phyloP scores from a whole-genome alignment of 176 grass and related monocot genomes.

The Aegilops bicornis region DNA sequence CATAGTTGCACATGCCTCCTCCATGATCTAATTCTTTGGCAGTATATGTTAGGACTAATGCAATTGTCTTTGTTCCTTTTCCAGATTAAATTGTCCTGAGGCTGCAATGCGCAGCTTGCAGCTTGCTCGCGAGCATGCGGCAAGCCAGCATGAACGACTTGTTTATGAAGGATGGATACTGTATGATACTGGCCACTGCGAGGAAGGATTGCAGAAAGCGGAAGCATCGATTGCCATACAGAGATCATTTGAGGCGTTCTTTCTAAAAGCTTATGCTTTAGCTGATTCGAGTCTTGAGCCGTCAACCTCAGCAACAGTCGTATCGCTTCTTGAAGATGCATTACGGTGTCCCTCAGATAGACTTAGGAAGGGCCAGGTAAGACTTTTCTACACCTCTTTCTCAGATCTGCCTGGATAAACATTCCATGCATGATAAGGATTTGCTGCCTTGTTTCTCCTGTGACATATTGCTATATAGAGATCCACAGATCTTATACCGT shows the following conservation, averaged over 20 bases:
- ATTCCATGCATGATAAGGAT: not conserved
- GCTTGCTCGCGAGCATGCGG: slow-evolving; percentile 10
- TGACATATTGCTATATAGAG: not conserved
- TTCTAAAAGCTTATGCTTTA: slow-evolving; percentile 14
- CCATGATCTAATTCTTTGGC: not conserved
- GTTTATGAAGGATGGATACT: slow-evolving; percentile 20
- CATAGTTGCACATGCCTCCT: slow-evolving; percentile 16
- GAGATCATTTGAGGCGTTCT: not conserved
- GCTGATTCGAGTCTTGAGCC: slow-evolving; percentile 14
- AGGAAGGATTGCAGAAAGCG: slow-evolving; percentile 19
- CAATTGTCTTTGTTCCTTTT: not conserved
- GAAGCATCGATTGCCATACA: slow-evolving; percentile 11
- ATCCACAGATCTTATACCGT: not conserved
- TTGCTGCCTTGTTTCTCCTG: not conserved
- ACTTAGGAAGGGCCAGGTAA: slow-evolving; percentile 14
- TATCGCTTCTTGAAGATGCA: slow-evolving; percentile 23
- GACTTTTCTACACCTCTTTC: not conserved
- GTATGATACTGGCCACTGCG: slow-evolving; percentile 23
- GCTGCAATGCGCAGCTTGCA: slow-evolving; percentile 22
- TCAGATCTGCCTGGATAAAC: not conserved
- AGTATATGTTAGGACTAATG: not conserved
- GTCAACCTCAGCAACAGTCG: slow-evolving; percentile 2
- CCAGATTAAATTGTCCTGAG: slow-evolving; percentile 20
- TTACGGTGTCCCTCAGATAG: slow-evolving; percentile 14
- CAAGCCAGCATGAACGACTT: slow-evolving; percentile 13